Evolutionary conservation across 768 basidiomycete species (phyloP), one percentile per base, ranked within the genome.

Genomic region (Auricularia cornea): DNA sequence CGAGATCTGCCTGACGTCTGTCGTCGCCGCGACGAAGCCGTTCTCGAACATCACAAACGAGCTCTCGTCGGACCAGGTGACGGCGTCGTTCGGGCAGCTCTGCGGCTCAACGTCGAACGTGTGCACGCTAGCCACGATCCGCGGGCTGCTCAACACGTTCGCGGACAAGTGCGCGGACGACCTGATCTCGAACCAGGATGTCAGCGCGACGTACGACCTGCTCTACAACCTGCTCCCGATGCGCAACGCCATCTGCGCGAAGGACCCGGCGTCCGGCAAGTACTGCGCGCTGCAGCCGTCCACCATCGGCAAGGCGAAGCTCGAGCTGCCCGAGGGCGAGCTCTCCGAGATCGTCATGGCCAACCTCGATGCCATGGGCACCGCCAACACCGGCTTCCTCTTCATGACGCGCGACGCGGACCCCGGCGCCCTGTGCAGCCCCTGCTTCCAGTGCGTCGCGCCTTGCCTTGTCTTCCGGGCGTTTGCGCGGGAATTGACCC

Each of bases 381-480:
- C 76, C 56, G 82, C 81, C 70, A 91, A 89, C 79, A 74, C 97
- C 62, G 78, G 84, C 38, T 97, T 92, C 89, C 79, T 98, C 67
- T 86, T 90, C 86, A 81, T 90, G 70, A 72, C 80, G 31, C 78
- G 88, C 54, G 65, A 69, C 65, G 75, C 83, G 70, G 40, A 80
- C 30, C 73, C 78, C n/a, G 68, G 73, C 30, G 60, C 74, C 28
- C 86, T 97, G 52, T 98, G 96, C 85, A 86, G 81, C 2, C 68
- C 86, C 16, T 98, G 96, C 85, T 86, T 57, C 54, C 54, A 57
- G 54, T 28, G 30, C 28, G 54, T 57, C n/a, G n/a, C n/a, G n/a
- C n/a, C n/a, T n/a, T n/a, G n/a, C n/a, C 6, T 20, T 48, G 23
- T 38, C 16, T 35, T 38, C 16, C n/a, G 38, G 18, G 18, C 18